A percentile compares a stretch with the other conserved stretches of the same genome.
Conservation (phyloP, 495 filamentous ascomycete genomes). For the Penicillium silybi region DNA sequence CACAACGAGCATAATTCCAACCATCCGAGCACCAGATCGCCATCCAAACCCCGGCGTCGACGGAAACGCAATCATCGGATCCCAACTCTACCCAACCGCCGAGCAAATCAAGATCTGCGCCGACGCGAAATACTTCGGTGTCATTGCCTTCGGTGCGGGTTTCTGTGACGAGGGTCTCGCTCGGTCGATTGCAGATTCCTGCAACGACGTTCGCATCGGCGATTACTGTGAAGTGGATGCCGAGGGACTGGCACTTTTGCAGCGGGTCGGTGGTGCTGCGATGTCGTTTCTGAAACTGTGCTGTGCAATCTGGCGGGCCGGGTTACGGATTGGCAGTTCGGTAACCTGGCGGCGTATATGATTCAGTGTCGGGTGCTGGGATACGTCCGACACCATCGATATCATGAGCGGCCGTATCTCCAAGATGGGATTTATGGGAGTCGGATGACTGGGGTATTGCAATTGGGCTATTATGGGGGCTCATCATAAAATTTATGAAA, state of each 20-base stretch:
- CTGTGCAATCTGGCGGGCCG: slow-evolving; percentile 9
- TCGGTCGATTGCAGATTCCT: slow-evolving; percentile 15
- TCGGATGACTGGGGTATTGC: slow-evolving; percentile 21
- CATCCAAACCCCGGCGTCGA: slow-evolving; percentile 10
- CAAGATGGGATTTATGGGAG: slow-evolving; percentile 16
- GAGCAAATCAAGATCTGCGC: slow-evolving; percentile 20
- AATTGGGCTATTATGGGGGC: slow-evolving; percentile 22
- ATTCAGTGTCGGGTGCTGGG: slow-evolving; percentile 22
- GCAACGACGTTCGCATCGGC: slow-evolving; percentile 20
- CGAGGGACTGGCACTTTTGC: slow-evolving; percentile 5
- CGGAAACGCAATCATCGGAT: neutral
- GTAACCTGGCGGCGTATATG: slow-evolving; percentile 9
- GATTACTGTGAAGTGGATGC: slow-evolving; percentile 22
- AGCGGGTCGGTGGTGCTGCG: slow-evolving; percentile 15
- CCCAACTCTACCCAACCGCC: slow-evolving; percentile 10
- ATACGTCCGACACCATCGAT: slow-evolving; percentile 19
- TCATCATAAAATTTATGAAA: slow-evolving; percentile 24
- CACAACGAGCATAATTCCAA: slow-evolving; percentile 5
- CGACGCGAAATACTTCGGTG: slow-evolving; percentile 20
- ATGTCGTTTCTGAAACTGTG: slow-evolving; percentile 20
- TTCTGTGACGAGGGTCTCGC: slow-evolving; percentile 13
- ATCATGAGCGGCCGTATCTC: slow-evolving; percentile 1
- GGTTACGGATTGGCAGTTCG: slow-evolving; percentile 12
- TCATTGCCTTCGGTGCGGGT: slow-evolving; percentile 7
- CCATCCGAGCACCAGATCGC: slow-evolving; percentile 17